Percentiles rank a stretch among this genome's conserved stretches.
These are phyloP conservation scores for Hypomyces rosellus DNA, from an alignment of 2,329 filamentous ascomycete species.

Conservation along the genomic window DNA sequence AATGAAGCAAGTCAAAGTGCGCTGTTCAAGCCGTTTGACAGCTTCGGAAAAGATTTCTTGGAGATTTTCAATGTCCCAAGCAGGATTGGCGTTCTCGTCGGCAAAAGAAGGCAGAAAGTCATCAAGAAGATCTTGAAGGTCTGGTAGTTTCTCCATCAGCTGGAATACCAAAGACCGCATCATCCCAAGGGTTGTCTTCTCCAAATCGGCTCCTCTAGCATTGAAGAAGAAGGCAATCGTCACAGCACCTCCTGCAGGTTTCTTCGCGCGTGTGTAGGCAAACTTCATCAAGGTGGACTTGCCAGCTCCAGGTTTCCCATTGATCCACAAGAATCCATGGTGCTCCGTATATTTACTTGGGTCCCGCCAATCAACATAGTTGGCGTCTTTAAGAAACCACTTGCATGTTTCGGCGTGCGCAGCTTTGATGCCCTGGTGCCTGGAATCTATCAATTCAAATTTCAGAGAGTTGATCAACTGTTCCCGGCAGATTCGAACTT, in stretches of 20 bases:
- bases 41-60: neutral
- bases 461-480: constrained; percentile 10
- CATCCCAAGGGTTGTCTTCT: constrained; percentile 41
- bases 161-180: constrained; percentile 44
- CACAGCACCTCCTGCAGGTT: too few species aligned
- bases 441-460: constrained; percentile 14
- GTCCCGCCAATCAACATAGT: constrained; percentile 13
- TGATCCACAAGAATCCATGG: constrained; percentile 10
- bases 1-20: constrained; percentile 19
- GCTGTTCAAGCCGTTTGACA: neutral
- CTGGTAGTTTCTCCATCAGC: constrained; percentile 22
- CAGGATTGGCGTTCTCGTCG: neutral
- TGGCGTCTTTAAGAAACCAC: constrained; percentile 9
- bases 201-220: constrained; percentile 35
- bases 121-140: constrained; percentile 13
- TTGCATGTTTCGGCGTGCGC: constrained; percentile 15
- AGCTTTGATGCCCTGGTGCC: constrained; percentile 7
- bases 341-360: neutral
- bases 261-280: neutral
- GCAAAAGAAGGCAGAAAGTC: neutral
- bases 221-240: constrained; percentile 38
- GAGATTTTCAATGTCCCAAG: neutral
- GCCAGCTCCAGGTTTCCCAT: constrained; percentile 11
- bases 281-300: constrained; percentile 12
- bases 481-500: neutral